phyloP scores from a whole-genome alignment of 176 grass and related monocot species.

The Carex myosuroides region DNA sequence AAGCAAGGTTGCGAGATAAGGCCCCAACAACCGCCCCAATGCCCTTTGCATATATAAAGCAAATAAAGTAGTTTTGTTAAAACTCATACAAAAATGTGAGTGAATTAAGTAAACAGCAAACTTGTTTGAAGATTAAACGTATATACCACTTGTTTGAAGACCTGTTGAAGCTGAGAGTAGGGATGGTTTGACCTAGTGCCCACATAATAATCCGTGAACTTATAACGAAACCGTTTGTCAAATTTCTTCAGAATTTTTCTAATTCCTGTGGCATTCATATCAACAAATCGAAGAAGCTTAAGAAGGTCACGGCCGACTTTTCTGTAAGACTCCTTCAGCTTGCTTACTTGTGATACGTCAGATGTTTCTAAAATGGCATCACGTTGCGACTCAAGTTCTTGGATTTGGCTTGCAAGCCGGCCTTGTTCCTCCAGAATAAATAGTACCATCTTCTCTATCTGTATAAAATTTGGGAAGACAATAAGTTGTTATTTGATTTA shows the following conservation, averaged over 20 bases:
- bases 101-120: not conserved
- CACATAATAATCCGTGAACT: slow-evolving; percentile 89
- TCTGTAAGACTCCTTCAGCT: slow-evolving; percentile 62
- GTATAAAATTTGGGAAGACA: slow-evolving; percentile 14
- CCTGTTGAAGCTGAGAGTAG: slow-evolving; percentile 83
- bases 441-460: slow-evolving; percentile 91
- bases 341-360: slow-evolving; percentile 36
- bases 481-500: not conserved
- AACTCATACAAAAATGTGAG: not conserved
- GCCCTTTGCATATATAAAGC: slow-evolving; percentile 36
- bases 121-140: not conserved
- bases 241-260: slow-evolving; percentile 96
- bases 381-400: slow-evolving; percentile 47
- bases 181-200: slow-evolving; percentile 80
- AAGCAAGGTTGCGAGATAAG: slow-evolving; percentile 73
- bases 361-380: slow-evolving; percentile 29
- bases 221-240: slow-evolving; percentile 74
- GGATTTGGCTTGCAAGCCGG: slow-evolving; percentile 65
- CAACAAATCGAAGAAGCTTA: slow-evolving; percentile 79
- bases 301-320: slow-evolving; percentile 63
- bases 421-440: slow-evolving; percentile 90
- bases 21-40: slow-evolving; percentile 83
- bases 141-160: slow-evolving; percentile 94
- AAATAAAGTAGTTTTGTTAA: slow-evolving; percentile 13
- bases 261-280: slow-evolving; percentile 89